Percentiles rank a stretch among this genome's conserved stretches.
phyloP scores from a whole-genome alignment of 2,329 filamentous ascomycete species.

The Paraphoma chrysanthemicola region DNA sequence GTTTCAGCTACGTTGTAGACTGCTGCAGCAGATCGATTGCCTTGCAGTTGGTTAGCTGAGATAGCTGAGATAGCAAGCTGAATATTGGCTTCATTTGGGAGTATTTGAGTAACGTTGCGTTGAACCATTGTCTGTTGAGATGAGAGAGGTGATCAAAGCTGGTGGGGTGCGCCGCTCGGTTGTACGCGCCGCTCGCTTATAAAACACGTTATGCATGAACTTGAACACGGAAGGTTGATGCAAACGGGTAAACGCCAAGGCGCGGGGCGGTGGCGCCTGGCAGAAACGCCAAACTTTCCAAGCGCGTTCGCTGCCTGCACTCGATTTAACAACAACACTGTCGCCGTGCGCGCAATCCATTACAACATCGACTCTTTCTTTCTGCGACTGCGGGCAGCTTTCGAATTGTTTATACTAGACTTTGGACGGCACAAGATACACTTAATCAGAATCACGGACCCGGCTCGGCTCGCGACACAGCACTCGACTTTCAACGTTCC shows the following conservation, averaged over 20 bases:
- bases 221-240: constrained; percentile 1
- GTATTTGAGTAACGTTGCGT: too few relatives aligned
- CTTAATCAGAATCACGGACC: constrained; percentile 7
- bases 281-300: constrained; percentile 42
- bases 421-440: constrained; percentile 5
- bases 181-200: too few relatives aligned
- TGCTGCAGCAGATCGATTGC: too few relatives aligned
- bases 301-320: constrained; percentile 26
- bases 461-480: not conserved
- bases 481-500: not conserved
- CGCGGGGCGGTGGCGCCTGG: not conserved
- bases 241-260: constrained; percentile 23
- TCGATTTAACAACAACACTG: constrained; percentile 13
- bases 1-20: too few relatives aligned
- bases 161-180: too few relatives aligned
- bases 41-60: too few relatives aligned
- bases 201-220: constrained; percentile 11
- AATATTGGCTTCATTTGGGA: too few relatives aligned
- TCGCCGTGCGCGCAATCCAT: constrained; percentile 16
- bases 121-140: too few relatives aligned
- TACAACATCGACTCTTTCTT: constrained; percentile 13
- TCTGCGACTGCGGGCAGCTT: constrained; percentile 39
- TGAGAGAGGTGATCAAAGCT: too few relatives aligned
- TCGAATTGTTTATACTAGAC: constrained; percentile 20
- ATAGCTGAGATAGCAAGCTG: too few relatives aligned